A percentile compares a stretch with the other conserved stretches of the same genome.
Conservation (phyloP, 2,329 filamentous ascomycete genomes). For the Cladosporium sp. region DNA sequence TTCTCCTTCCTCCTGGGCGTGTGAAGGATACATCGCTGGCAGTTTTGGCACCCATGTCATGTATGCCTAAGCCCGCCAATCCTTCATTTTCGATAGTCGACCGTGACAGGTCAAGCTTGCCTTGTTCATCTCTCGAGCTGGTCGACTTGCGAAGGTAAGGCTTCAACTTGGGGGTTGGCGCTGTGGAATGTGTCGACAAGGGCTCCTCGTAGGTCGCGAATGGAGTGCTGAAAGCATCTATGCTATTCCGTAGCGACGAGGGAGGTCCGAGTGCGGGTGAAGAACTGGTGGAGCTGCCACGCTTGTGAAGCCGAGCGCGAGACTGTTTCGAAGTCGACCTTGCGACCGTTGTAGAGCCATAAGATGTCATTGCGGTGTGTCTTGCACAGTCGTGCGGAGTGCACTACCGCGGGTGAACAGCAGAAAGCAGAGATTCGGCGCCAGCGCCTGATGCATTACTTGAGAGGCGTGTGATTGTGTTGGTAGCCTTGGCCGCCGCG, state of each 20-base stretch:
- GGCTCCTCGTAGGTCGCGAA: slow-evolving; percentile 30
- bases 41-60: slow-evolving; percentile 38
- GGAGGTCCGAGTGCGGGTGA: slow-evolving; percentile 20
- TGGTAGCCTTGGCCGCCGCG: neutral
- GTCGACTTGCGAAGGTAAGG: slow-evolving; percentile 53
- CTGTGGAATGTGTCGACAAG: slow-evolving; percentile 13
- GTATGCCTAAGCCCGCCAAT: slow-evolving; percentile 51
- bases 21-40: slow-evolving; percentile 43
- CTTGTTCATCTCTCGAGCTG: slow-evolving; percentile 43
- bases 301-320: slow-evolving; percentile 28
- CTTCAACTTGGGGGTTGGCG: slow-evolving; percentile 45
- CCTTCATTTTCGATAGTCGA: slow-evolving; percentile 52
- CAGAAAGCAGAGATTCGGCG: slow-evolving; percentile 1
- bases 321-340: neutral
- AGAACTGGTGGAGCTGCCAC: slow-evolving; percentile 25
- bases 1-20: slow-evolving; percentile 32
- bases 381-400: neutral
- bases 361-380: slow-evolving; percentile 7
- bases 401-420: neutral
- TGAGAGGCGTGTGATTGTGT: neutral
- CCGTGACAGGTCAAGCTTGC: slow-evolving; percentile 50
- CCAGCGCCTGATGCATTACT: slow-evolving; percentile 9
- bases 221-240: slow-evolving; percentile 26
- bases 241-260: slow-evolving; percentile 19
- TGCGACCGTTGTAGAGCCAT: slow-evolving; percentile 1